Percentiles rank a stretch among this genome's conserved stretches.
These are phyloP conservation scores for Apostasia ramifera DNA, from an alignment of 106 monocot species.

Conservation along the genomic window DNA sequence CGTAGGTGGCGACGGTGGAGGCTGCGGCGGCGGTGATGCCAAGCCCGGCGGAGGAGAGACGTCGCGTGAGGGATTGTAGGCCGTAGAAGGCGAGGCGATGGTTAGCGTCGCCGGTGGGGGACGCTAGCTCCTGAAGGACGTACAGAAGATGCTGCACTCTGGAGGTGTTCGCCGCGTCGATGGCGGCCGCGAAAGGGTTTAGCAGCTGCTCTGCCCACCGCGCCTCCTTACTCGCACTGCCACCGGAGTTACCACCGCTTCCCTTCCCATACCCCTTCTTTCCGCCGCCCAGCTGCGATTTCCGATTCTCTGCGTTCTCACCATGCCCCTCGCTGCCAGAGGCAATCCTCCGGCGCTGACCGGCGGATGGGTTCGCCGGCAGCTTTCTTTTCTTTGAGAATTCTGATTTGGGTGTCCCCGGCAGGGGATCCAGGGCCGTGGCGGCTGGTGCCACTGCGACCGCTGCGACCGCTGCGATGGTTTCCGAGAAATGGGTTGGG, in stretches of 20 bases:
- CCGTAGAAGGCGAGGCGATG: conserved; percentile 46
- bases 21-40: neutral
- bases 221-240: conserved; percentile 24
- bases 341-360: neutral
- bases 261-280: conserved; percentile 14
- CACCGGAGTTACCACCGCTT: neutral
- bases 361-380: neutral
- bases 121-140: conserved; percentile 51
- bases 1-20: neutral
- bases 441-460: neutral
- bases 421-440: neutral
- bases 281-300: conserved; percentile 8
- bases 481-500: neutral
- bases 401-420: conserved; percentile 11
- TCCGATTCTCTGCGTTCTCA: neutral
- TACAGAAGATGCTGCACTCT: conserved; percentile 52
- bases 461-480: neutral
- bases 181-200: conserved; percentile 36
- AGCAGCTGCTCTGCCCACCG: conserved; percentile 74
- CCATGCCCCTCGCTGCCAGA: neutral
- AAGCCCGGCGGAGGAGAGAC: conserved; percentile 10
- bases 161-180: conserved; percentile 34
- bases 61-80: conserved; percentile 29
- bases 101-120: conserved; percentile 27
- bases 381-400: conserved; percentile 30